Base-by-base conservation (phyloP, 208 protist genomes). In the Leishmania mexicana region DNA sequence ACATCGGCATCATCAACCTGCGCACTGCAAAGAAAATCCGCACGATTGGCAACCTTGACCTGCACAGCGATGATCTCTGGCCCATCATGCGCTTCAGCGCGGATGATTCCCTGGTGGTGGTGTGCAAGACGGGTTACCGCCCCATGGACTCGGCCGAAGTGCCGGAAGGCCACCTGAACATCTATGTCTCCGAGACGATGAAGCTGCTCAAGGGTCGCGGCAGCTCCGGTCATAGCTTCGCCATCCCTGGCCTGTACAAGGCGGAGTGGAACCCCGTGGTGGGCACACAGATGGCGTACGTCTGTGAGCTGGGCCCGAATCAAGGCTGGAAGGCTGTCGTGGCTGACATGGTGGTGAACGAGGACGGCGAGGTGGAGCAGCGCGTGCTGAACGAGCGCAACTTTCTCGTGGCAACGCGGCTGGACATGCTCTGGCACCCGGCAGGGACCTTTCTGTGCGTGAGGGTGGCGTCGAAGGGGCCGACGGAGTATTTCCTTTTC, bases 341-440 rank as follows among this genome's bases (percentile, higher is more conserved):
- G 81, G 83, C 91, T 28, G 88, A 96, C 84, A 92, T 97, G 72
- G 71, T 83, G 35, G 76, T 94, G 49, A 88, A 93, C 81, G 86
- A 92, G 81, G 92, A 95, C n/a, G 85, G 89, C 74, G 90, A 96
- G 80, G 78, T 93, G 71, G 90, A 90, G 38, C 90, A 95, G 88
- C 88, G 93, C 79, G 76, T 92, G 40, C 90, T 96, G 82, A 90
- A 89, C 31, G 90, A 93, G 83, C 92, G 93, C 68, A 95, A 96
- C 87, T 97, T 97, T 79, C 83, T 94, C 58, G 79, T 92, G 76
- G 93, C 93, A 42, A 90, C 93, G 77, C 85, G 81, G 35, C 83
- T 98, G 11, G 90, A 98, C 67, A 92, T 98, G 79, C 86, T 98
- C 53, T 98, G 95, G 95, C 93, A 97, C 83, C 95, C 95, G 38